Evolutionary conservation across 1,284 basidiomycete species (phyloP), one percentile per base, ranked within the genome.

Genomic region (Tetrapyrgos nigripes): DNA sequence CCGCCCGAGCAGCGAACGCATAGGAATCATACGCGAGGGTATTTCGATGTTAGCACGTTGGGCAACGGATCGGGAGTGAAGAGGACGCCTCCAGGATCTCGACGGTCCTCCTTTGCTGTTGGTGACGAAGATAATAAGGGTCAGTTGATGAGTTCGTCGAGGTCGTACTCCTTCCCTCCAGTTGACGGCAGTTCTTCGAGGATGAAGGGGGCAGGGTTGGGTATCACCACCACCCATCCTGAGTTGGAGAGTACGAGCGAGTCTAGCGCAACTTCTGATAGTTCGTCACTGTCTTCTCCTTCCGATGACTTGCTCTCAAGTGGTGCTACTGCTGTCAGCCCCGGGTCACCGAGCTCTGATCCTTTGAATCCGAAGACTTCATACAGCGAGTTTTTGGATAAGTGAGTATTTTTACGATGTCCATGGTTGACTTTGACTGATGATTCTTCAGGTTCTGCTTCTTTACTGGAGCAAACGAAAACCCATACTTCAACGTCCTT

Each of bases 371-470:
- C 76, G 27, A 67, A 70, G 24, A 73, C 78, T 35, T 75, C 78
- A 63, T 91, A 91, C 66, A 78, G 78, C 59, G 80, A 83, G 58
- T 85, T 91, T 63, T 68, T 92, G 62, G 83, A 83, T 69, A 84
- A 79, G 89, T 90, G 63, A 61, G 86, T 26, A 53, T 6, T 35
- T 50, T 56, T 13, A 43, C 37, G 50, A 26, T 9, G 26, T 17
- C 8, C 13, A 44, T 37, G 28, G 37, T 54, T 37, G 33, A 59
- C 10, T 29, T 65, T 50, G 35, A 23, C 43, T 67, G 27, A 11
- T 44, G 43, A 19, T 19, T 29, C 35, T 24, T 24, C 60, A 92
- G 90, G 64, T 91, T 89, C 70, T 92, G 90, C 76, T 92, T 91
- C 73, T 92, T 83, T 72, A 91, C 90, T 0, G 89, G 89, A 9